Evolutionary conservation across 225 moss, liverwort and hornwort genomes (phyloP).

Genomic region (Pleurozium schreberi): DNA sequence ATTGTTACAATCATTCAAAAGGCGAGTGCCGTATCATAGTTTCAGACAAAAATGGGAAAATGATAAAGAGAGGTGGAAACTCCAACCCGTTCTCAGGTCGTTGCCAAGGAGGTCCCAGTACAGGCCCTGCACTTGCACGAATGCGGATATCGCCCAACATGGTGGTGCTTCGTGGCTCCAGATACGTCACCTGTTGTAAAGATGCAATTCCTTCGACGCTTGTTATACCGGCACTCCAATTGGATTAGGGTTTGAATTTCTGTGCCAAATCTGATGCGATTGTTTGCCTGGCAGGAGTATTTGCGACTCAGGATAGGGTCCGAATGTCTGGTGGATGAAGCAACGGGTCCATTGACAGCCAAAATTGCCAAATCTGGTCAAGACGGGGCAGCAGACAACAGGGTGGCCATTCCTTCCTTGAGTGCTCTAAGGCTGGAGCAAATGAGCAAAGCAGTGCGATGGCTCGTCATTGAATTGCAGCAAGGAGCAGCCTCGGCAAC

Average conservation of each 20-base stretch:
- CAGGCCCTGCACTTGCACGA: slow-evolving; percentile 70
- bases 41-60: background rate
- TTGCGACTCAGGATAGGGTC: slow-evolving; percentile 85
- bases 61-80: background rate
- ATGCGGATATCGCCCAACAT: slow-evolving; percentile 50
- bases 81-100: slow-evolving; percentile 90
- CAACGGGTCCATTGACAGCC: slow-evolving; percentile 77
- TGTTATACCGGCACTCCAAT: background rate
- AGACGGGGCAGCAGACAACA: slow-evolving; percentile 41
- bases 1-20: background rate
- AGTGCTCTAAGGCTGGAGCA: slow-evolving; percentile 97
- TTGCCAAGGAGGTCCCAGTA: slow-evolving; percentile 96
- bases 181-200: slow-evolving; percentile 57
- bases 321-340: slow-evolving; percentile 93
- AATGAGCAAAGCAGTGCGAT: slow-evolving; percentile 93
- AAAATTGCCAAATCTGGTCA: slow-evolving; percentile 50
- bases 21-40: background rate
- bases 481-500: slow-evolving; percentile 49
- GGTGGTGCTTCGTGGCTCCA: slow-evolving; percentile 66
- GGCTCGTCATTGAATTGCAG: slow-evolving; percentile 78
- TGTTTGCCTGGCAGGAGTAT: slow-evolving; percentile 60
- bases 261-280: background rate
- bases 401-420: slow-evolving; percentile 67
- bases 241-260: background rate
- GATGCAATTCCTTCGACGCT: background rate